These are phyloP conservation scores for Stentor coeruleus DNA, from an alignment of 73 alveolate genomes.

Conservation along the genomic window DNA sequence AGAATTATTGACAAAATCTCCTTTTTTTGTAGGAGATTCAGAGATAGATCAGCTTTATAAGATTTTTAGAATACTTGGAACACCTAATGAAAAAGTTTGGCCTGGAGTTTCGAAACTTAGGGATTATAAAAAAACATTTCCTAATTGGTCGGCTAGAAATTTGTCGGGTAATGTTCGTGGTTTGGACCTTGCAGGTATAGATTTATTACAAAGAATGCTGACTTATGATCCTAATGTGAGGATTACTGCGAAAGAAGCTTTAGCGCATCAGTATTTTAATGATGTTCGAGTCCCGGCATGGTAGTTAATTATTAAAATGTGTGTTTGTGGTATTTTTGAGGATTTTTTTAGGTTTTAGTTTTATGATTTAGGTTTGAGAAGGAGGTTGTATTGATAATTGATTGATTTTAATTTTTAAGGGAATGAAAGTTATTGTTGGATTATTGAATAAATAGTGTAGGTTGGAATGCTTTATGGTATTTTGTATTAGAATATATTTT, in stretches of 20 bases:
- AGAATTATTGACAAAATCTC: slow-evolving; percentile 68
- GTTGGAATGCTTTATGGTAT: no score
- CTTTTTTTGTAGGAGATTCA: slow-evolving; percentile 75
- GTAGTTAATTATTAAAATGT: neutral
- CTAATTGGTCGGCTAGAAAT: slow-evolving; percentile 56
- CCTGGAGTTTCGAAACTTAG: slow-evolving; percentile 65
- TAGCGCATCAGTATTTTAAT: slow-evolving; percentile 47
- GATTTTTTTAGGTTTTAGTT: no score
- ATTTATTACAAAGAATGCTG: slow-evolving; percentile 60
- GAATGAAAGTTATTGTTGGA: no score
- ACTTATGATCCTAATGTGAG: slow-evolving; percentile 65
- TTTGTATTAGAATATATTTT: no score
- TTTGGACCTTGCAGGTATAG: slow-evolving; percentile 78
- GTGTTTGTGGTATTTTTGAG: no score
- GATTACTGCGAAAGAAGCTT: slow-evolving; percentile 71
- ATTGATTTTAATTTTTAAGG: no score
- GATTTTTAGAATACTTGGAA: slow-evolving; percentile 65
- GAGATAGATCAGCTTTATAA: slow-evolving; percentile 65
- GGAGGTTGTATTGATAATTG: no score
- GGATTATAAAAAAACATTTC: slow-evolving; percentile 67
- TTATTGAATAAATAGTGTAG: no score
- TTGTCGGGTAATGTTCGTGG: slow-evolving; percentile 64
- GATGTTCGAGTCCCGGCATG: slow-evolving; percentile 21
- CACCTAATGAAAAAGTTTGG: slow-evolving; percentile 72
- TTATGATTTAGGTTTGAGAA: no score